Evolutionary conservation across 352 stramenopile species (phyloP), one percentile per base, ranked within the genome.

Genomic region (Phytophthora sojae): DNA sequence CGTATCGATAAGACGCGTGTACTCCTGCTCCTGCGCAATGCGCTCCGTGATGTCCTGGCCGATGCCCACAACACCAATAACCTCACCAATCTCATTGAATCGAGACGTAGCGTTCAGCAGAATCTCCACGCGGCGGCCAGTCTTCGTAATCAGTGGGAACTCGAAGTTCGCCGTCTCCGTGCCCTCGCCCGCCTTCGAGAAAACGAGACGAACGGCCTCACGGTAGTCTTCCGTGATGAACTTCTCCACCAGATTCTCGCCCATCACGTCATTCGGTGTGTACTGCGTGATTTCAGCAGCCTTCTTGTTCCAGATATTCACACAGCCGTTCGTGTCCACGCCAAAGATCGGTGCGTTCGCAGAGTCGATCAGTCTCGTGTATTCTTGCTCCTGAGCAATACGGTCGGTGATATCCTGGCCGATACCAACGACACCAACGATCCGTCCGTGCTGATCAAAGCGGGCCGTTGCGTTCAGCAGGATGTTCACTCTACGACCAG

Each of bases 301-400:
- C 54, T 69, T 69, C 5, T 77, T 73, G 69, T 88, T 81, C 78
- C 78, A 79, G 35, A 82, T 91, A 57, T 88, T 97, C 85, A 70
- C 95, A 83, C 30, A 93, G 37, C 35, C 86, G 61, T 39, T 75
- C 52, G 63, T 88, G 53, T 96, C 86, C 6, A 91, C 73, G 44
- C 83, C 83, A 57, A 91, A 91, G 44, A 91, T 91, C 14, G 82
- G 82, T 7, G 82, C 82, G 51, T 90, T 90, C 21, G 82, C 82
- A 7, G 82, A 78, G 47, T 90, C 80, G 15, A 90, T 90, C 15
- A 90, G 51, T 50, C 82, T 80, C 39, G 59, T 78, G 66, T 89
- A 92, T 42, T 96, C 92, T 63, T 95, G 89, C 35, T 97, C 85
- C 45, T 97, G 82, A 0, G 92, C 88, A 42, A 97, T 88, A 15